Base-by-base conservation (phyloP, 768 basidiomycete species). In the Auricularia auricula-judae region DNA sequence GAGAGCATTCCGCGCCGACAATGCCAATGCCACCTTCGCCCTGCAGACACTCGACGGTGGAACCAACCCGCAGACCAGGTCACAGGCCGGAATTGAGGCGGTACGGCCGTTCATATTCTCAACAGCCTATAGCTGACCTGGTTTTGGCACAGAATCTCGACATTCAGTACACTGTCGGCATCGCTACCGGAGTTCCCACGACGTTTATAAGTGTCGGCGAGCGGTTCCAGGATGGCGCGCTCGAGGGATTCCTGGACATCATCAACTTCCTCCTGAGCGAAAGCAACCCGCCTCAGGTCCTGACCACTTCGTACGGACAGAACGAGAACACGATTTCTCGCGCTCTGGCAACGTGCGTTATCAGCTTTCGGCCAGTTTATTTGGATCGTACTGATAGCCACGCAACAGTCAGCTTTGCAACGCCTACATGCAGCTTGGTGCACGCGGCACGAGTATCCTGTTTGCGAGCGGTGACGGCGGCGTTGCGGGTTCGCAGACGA, bases 161-260 rank as follows among this genome's bases (percentile, higher is more conserved):
- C 64, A 75, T 71, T n/a, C 73, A 78, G 58, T 76, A 75, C 65
- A 76, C 76, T 29, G 66, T 76, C 53, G 75, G 75, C 18, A 43
- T 77, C 43, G 72, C 74, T 3, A 67, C 71, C 7, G 69, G 68
- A 59, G 69, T 74, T 7, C 72, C 73, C 21, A 68, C 67, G 3
- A 71, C 72, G 3, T 72, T 72, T 63, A 65, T 74, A 36, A 71
- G 70, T 14, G 72, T 72, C 44, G 71, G 71, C 64, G 36, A 65
- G 23, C 51, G 65, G 36, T 67, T 62, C 64, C 56, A 39, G 3
- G 63, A 63, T 10, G 71, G 70, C 39, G 65, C 67, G 61, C 60
- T 72, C 18, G 68, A 70, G 71, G 66, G 66, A 51, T 39, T 68
- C 67, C 66, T 72, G 29, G 72, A 72, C 66, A 69, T 71, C 66